phyloP scores from a whole-genome alignment of 176 grass and related monocot genomes.

The Rhynchospora tenuis region DNA sequence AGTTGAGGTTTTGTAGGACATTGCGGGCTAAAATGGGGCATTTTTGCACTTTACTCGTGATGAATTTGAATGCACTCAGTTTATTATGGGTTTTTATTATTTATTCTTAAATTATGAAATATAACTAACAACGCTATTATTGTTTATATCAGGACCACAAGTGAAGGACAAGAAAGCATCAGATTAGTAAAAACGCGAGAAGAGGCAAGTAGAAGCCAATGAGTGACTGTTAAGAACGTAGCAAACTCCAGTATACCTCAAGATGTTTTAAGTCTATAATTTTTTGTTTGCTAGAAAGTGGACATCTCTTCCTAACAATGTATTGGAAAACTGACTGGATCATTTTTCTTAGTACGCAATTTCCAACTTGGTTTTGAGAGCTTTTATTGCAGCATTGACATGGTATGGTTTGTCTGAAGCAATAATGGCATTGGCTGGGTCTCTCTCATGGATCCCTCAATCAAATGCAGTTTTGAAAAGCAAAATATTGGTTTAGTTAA shows the following conservation, averaged over 20 bases:
- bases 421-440: background rate
- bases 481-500: background rate
- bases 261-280: background rate
- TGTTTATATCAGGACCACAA: conserved; percentile 13
- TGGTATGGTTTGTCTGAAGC: background rate
- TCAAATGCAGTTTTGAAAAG: background rate
- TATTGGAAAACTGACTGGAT: background rate
- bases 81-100: background rate
- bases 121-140: background rate
- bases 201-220: background rate
- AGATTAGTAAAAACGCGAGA: background rate
- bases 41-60: background rate
- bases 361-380: background rate
- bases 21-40: background rate
- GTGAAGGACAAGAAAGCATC: conserved; percentile 23
- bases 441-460: background rate
- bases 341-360: background rate
- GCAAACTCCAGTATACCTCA: background rate
- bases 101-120: background rate
- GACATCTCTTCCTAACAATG: background rate
- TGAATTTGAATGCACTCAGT: background rate
- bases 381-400: background rate
- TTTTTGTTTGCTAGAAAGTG: background rate
- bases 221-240: background rate
- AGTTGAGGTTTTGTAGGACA: background rate